Evolutionary conservation across 345 rosid species (phyloP), one percentile per base, ranked within the genome.

Genomic region (Clausena lansium): DNA sequence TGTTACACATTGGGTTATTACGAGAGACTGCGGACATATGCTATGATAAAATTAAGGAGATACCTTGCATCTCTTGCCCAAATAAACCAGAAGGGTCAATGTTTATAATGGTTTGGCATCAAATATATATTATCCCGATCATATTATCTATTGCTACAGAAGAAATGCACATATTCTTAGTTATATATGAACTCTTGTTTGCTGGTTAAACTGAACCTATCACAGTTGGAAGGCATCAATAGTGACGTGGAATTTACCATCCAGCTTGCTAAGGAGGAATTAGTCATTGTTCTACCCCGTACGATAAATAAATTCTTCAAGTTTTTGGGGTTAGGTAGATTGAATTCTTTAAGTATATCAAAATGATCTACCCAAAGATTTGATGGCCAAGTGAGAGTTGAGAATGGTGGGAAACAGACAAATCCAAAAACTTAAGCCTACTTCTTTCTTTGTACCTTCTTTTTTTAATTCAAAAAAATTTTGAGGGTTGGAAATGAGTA

Each of bases 181-280:
- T n/a, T 71, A 10, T 22, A 20, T 45, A 70, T 33, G 27, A 32
- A 22, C 20, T 54, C n/a, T 27, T n/a, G 3, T 61, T 63, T 77
- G 13, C 86, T 88, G 94, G 84, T 83, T 1, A 85, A 89, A 64
- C 71, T 90, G 50, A 76, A 90, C 32, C 57, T 77, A 38, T 67
- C 81, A 1, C 13, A 77, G 25, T 50, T 89, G 63, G 88, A 85
- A 59, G 92, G 75, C 79, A 85, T 88, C 22, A 71, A 71, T 2
- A 92, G 89, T 73, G 97, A 92, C 50, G 35, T 84, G 83, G 93
- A 90, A 33, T 92, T 92, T 80, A 82, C 90, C 57, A 67, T 80
- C 62, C 87, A 92, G 89, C 85, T 92, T n/a, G 90, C 87, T 7
- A 81, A 67, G 65, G 97, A 90, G 81, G 93, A 90, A 79, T 89